Evolutionary conservation across 805 yeast genomes (phyloP).

Genomic region (Yamadazyma laniorum): DNA sequence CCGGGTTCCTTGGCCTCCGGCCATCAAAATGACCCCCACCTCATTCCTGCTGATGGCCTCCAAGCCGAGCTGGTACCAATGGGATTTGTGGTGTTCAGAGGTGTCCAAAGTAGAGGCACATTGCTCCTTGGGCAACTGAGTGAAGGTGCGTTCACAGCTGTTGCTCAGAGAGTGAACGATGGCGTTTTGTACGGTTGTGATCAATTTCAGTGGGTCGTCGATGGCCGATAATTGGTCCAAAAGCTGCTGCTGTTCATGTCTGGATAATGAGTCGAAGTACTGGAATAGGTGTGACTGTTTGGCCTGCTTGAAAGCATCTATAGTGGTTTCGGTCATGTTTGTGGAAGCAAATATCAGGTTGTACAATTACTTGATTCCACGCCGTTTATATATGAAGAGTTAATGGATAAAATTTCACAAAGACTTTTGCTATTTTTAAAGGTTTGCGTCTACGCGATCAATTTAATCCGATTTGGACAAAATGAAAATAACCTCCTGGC

Average conservation of each 20-base stretch:
- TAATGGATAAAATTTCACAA: neutral
- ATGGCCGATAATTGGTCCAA: slow-evolving; percentile 42
- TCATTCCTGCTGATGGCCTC: slow-evolving; percentile 65
- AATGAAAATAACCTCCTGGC: slow-evolving; percentile 1
- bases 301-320: slow-evolving; percentile 40
- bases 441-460: slow-evolving; percentile 7
- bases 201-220: slow-evolving; percentile 40
- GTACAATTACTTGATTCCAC: neutral
- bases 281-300: slow-evolving; percentile 55
- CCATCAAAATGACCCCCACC: slow-evolving; percentile 90
- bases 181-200: slow-evolving; percentile 46
- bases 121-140: slow-evolving; percentile 47
- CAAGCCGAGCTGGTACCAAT: slow-evolving; percentile 57
- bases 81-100: slow-evolving; percentile 18
- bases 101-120: slow-evolving; percentile 52
- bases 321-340: slow-evolving; percentile 17
- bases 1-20: slow-evolving; percentile 98
- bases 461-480: slow-evolving; percentile 8
- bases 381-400: neutral
- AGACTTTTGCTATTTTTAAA: slow-evolving; percentile 5
- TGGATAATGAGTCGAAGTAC: slow-evolving; percentile 41
- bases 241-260: slow-evolving; percentile 34
- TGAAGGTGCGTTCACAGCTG: slow-evolving; percentile 26
- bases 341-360: neutral
- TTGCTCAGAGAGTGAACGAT: slow-evolving; percentile 35